phyloP scores from a whole-genome alignment of 108 stramenopile genomes.

The Seminavis robusta region DNA sequence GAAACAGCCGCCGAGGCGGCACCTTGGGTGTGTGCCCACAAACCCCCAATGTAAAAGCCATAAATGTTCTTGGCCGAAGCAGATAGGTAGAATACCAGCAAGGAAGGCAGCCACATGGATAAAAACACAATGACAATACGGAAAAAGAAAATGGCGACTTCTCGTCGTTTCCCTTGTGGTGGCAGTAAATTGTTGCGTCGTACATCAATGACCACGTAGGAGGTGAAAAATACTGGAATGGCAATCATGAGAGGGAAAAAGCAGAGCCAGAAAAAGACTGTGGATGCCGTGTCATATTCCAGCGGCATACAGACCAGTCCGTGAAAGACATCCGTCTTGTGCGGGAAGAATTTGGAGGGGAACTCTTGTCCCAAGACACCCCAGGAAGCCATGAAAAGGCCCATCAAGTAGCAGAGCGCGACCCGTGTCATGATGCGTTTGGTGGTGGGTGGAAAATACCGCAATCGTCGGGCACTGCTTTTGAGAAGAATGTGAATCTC shows the following conservation, averaged over 20 bases:
- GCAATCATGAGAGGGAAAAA: neutral
- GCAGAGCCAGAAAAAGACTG: neutral
- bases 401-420: neutral
- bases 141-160: slow-evolving; percentile 9
- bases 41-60: too few species aligned
- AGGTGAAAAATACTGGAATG: neutral
- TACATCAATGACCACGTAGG: neutral
- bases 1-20: neutral
- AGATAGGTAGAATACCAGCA: slow-evolving; percentile 9
- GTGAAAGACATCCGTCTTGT: neutral
- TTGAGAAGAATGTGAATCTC: slow-evolving; percentile 8
- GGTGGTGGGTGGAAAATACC: slow-evolving; percentile 6
- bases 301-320: slow-evolving; percentile 2
- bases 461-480: neutral
- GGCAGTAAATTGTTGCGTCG: neutral
- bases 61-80: too few species aligned
- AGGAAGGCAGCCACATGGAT: slow-evolving; percentile 19
- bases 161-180: neutral
- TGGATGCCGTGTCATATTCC: slow-evolving; percentile 2
- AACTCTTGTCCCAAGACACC: neutral
- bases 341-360: too few species aligned
- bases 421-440: slow-evolving; percentile 6
- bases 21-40: too few species aligned
- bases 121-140: slow-evolving; percentile 6
- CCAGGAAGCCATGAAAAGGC: neutral